Evolutionary conservation across 176 grass and related monocot genomes (phyloP).

Genomic region (Echinochloa phyllopogon): DNA sequence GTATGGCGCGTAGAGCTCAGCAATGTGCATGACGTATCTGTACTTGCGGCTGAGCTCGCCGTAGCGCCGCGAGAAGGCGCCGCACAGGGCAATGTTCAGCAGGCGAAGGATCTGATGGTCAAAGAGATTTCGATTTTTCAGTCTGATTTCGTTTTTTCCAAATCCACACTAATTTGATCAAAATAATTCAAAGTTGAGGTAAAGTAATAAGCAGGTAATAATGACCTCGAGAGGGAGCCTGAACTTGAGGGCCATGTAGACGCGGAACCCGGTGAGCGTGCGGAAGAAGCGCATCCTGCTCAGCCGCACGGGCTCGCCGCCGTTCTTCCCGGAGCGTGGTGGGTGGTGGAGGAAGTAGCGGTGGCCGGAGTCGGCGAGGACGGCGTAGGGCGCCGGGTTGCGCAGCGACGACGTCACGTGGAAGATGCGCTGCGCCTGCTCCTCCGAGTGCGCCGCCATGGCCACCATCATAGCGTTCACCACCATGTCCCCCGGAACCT

Average conservation of each 20-base stretch:
- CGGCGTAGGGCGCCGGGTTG: conserved; percentile 40
- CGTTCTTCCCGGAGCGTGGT: conserved; percentile 14
- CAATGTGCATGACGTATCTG: conserved; percentile 47
- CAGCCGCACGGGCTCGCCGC: conserved; percentile 19
- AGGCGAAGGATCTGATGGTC: conserved; percentile 38
- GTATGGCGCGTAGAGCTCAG: conserved; percentile 59
- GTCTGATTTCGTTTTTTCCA: not conserved
- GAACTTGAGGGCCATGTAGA: conserved; percentile 53
- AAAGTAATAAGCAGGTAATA: not conserved
- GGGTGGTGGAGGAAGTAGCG: conserved; percentile 55
- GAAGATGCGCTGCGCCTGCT: conserved; percentile 45
- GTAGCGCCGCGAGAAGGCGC: not conserved
- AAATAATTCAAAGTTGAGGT: not conserved
- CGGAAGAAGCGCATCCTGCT: conserved; percentile 51
- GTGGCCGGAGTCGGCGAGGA: conserved; percentile 24
- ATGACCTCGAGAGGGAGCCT: conserved; percentile 55
- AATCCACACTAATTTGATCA: not conserved
- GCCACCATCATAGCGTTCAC: conserved; percentile 68
- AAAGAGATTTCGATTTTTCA: not conserved
- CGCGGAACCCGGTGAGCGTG: conserved; percentile 16
- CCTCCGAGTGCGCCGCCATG: conserved; percentile 44
- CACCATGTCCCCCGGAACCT: conserved; percentile 76
- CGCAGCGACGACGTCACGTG: conserved; percentile 50
- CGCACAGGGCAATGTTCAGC: conserved; percentile 28
- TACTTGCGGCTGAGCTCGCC: conserved; percentile 29